Base-by-base conservation (phyloP, 2,329 filamentous ascomycete species). In the Penicillium polonicum region DNA sequence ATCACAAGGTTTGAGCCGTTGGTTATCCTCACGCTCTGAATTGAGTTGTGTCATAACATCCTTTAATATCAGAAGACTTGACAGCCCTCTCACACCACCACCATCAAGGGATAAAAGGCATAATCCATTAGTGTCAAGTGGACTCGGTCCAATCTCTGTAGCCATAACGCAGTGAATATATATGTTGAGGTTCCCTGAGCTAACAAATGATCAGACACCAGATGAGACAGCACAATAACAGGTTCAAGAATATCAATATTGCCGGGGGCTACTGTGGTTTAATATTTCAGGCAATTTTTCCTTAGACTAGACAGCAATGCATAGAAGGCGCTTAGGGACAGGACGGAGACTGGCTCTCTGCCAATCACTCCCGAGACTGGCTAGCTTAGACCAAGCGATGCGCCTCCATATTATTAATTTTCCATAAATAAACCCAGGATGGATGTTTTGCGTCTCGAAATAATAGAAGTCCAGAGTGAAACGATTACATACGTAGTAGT, bases 51-150 rank as follows among this genome's bases (percentile, higher is more conserved):
- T 50, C 70, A 79, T 74, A 4, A 79, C 53, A 10, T 65, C 52
- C 35, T 68, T 65, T 5, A 79, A 61, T 29, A 79, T 74, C 13
- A 70, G 62, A 0, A 78, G 62, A 0, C 69, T 70, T 0, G 76
- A 78, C 3, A 79, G 61, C 0, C 74, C 75, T 5, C 76, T 69
- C 0, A 79, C 69, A 4, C 76, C 77, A 2, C 76, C 77, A 13
- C 76, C 76, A 61, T 79, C 76, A 5, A 73, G 59, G 27, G 61
- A 60, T 1, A 68, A 13, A 0, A 68, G 52, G 23, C 63, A 65
- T 0, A 67, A 17, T 6, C 65, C 63, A n/a, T 55, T 36, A 1
- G 4, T n/a, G 2, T 61, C 48, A 9, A 60, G 39, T 2, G 57
- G 57, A 6, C 56, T 60, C 3, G 52, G 43, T 21, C 46, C 46